Base-by-base conservation (phyloP, 768 basidiomycete species). In the Xerocomellus dryophilus region DNA sequence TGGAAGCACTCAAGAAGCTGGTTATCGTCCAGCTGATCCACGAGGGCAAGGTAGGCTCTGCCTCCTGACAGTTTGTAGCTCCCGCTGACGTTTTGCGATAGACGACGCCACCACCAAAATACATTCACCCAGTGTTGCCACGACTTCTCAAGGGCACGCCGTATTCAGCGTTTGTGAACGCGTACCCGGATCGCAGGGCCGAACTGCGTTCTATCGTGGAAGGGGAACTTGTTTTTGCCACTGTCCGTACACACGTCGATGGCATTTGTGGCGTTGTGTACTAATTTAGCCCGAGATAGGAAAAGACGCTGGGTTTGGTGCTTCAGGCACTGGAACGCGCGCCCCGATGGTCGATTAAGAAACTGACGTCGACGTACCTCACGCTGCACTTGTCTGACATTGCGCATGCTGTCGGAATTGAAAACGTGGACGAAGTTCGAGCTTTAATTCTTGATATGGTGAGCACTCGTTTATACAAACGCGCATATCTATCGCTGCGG, bases 1-100 rank as follows among this genome's bases (percentile, higher is more conserved):
- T 93, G 61, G 93, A 94, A 64, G 93, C 93, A 0, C 73, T 87
- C 62, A 95, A 95, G 78, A 93, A 94, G 71, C 73, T 93, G 43
- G 72, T 80, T 20, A 74, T 95, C 5, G 81, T 93, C 6, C 91
- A 93, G 66, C 71, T 94, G 43, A 89, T 95, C 52, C 75, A 80
- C 20, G 78, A 82, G 48, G 93, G 93, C 17, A 83, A 85, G 78
- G 88, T 87, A 20, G 74, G 50, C 4, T 6, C 11, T 25, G 20
- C 21, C 7, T 43, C 32, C 15, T 27, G 17, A 10, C 7, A 18
- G 20, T 9, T 31, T 4, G 3, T 27, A 18, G 11, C 18, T 14
- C 21, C n/a, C 39, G 42, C 59, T 58, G 41, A 54, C 14, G 23
- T 15, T 15, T 3, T 17, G 43, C n/a, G 43, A 51, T 15, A 66